Evolutionary conservation across 495 filamentous ascomycete species (phyloP), one percentile per base, ranked within the genome.

Genomic region (Penicillium flavigenum): DNA sequence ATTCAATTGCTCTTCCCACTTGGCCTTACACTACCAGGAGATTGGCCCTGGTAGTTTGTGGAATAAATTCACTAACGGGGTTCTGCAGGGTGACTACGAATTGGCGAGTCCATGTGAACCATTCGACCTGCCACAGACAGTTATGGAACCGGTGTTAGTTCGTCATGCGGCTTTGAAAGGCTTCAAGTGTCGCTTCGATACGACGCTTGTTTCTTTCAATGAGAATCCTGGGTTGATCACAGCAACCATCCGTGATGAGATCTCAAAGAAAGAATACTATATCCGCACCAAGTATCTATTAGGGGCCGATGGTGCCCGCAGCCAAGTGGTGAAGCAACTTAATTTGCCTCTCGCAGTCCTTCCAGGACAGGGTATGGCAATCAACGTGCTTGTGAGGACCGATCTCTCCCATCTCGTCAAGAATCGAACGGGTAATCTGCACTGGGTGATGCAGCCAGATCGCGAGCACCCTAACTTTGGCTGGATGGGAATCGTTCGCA

Each of bases 221-320:
- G 58, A 63, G 17, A 55, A 9, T 69, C 73, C 19, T 57, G 66
- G 66, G 75, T 29, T 56, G 69, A 7, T 76, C 72, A 38, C 74
- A 57, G 11, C 51, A 81, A 36, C 61, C 64, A 17, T 46, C 16
- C 22, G 12, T 11, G 81, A 83, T 49, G 59, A 58, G 0, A 19
- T 84, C 22, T 72, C 79, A 0, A 62, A 72, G 4, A 22, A 47
- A 0, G 62, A 62, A 32, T 84, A 79, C 60, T 46, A 69, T 11
- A 71, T 85, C 29, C 67, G 72, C 19, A 77, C 79, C 5, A 76
- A 73, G 27, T 86, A 81, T 56, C 66, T 86, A 2, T 84, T 85
- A 55, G 83, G 83, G 10, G 78, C 77, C 16, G 83, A 86, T 54
- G 83, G 83, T 4, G 82, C 78, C 0, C 65, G 79, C 14, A 81